These are phyloP conservation scores for Tolypocladium album DNA, from an alignment of 2,329 filamentous ascomycete genomes.

Conservation along the genomic window DNA sequence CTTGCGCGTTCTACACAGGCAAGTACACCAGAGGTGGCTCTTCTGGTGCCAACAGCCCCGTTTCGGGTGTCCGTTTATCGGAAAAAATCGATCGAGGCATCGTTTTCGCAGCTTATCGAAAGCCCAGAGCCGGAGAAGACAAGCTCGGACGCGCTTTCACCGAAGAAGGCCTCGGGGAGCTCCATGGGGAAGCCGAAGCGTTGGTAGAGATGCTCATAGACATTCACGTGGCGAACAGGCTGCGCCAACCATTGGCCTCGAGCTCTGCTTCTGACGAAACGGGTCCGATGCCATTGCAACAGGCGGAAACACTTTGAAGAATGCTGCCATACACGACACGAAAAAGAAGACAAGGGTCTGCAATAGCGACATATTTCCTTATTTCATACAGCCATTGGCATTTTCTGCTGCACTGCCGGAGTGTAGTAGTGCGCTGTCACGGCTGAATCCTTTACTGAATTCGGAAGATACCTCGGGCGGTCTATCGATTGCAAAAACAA, in stretches of 20 bases:
- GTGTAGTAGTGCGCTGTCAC: constrained; percentile 1
- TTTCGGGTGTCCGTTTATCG: constrained; percentile 11
- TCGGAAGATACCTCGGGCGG: constrained; percentile 18
- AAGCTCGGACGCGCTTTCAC: constrained; percentile 22
- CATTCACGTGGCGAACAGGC: constrained; percentile 30
- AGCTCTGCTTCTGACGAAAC: constrained; percentile 22
- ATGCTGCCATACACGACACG: not conserved
- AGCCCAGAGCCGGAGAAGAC: constrained; percentile 27
- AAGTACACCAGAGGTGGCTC: constrained; percentile 18
- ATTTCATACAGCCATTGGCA: not conserved
- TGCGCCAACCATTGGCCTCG: constrained; percentile 17
- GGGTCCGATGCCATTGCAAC: constrained; percentile 24
- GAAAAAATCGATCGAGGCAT: constrained; percentile 36
- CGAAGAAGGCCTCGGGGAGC: constrained; percentile 30
- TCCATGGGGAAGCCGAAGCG: constrained; percentile 38
- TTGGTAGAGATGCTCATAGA: constrained; percentile 43
- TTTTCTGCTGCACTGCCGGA: not conserved
- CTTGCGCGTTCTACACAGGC: constrained; percentile 40
- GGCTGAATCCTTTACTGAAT: constrained; percentile 6
- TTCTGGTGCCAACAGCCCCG: constrained; percentile 12
- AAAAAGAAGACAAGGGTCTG: not conserved
- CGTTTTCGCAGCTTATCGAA: constrained; percentile 45
- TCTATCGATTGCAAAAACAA: constrained; percentile 9
- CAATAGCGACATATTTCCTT: not conserved
- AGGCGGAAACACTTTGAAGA: constrained; percentile 4